Conservation (phyloP, 2,329 filamentous ascomycete genomes). For the Coccinonectria pachysandricola region DNA sequence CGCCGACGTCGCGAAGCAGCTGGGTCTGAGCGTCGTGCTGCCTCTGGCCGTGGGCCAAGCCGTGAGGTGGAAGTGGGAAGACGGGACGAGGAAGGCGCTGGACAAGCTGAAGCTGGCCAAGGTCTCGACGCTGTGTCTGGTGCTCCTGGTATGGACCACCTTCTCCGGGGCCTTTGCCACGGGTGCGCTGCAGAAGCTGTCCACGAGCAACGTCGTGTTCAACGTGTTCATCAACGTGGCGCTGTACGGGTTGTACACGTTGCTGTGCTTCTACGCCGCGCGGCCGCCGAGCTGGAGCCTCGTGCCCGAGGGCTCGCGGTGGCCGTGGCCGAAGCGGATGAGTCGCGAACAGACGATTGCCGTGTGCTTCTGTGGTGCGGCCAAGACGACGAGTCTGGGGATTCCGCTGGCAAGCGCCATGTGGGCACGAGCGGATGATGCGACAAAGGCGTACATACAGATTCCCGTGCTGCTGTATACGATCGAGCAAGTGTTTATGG, state of each 20-base stretch:
- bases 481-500: constrained; percentile 44
- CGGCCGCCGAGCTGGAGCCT: constrained; percentile 26
- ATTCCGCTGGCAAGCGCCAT: constrained; percentile 60
- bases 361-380: constrained; percentile 62
- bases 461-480: constrained; percentile 54
- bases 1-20: constrained; percentile 53
- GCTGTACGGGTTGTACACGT: constrained; percentile 51
- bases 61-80: constrained; percentile 39
- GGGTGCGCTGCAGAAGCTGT: constrained; percentile 47
- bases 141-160: constrained; percentile 48
- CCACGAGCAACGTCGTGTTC: constrained; percentile 52
- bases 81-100: constrained; percentile 41
- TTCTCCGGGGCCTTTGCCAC: constrained; percentile 58
- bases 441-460: constrained; percentile 48
- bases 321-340: constrained; percentile 34
- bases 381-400: constrained; percentile 61
- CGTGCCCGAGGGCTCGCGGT: constrained; percentile 28
- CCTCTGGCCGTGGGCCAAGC: constrained; percentile 54
- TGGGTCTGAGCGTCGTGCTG: constrained; percentile 56
- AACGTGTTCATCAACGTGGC: constrained; percentile 58
- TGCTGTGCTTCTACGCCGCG: constrained; percentile 45
- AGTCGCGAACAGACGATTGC: constrained; percentile 54
- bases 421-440: constrained; percentile 46
- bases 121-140: constrained; percentile 36
- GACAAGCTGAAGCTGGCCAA: constrained; percentile 43